Percentiles rank a stretch among this genome's conserved stretches.
phyloP scores from a whole-genome alignment of 768 basidiomycete genomes.

The Cyclocybe aegerita region DNA sequence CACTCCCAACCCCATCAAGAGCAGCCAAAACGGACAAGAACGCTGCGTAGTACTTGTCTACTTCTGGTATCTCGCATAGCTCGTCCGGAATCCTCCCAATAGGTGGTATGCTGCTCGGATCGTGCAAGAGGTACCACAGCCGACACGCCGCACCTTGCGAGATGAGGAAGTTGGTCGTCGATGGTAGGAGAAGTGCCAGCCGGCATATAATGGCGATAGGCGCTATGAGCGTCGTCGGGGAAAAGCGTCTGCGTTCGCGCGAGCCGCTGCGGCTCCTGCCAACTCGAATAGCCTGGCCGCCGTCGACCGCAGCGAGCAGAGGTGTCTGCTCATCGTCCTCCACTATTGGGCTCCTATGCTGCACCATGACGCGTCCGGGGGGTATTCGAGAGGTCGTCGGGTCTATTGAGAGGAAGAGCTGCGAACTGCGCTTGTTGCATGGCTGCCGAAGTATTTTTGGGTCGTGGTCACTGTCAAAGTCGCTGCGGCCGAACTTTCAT shows the following conservation, averaged over 20 bases:
- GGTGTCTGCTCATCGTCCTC: background rate
- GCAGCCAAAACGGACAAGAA: slow-evolving; percentile 1
- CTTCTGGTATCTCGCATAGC: slow-evolving; percentile 3
- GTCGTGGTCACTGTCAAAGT: no score
- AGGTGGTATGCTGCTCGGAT: slow-evolving; percentile 1
- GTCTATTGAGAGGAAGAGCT: no score
- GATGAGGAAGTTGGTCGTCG: slow-evolving; percentile 6
- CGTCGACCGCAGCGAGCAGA: background rate
- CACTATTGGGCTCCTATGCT: no score
- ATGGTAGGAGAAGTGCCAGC: slow-evolving; percentile 1
- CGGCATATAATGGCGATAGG: slow-evolving; percentile 8
- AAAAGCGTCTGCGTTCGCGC: background rate
- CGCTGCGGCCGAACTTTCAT: no score
- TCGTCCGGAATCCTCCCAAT: slow-evolving; percentile 7
- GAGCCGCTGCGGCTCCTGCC: background rate
- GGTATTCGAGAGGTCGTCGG: no score
- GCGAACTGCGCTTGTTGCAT: no score
- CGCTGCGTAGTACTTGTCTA: slow-evolving; percentile 4
- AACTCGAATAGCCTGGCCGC: background rate
- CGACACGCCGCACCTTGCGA: slow-evolving; percentile 5
- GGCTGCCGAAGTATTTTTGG: no score
- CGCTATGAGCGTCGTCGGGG: slow-evolving; percentile 7
- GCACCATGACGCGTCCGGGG: no score
- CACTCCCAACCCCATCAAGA: slow-evolving; percentile 5
- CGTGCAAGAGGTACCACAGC: slow-evolving; percentile 8